These are phyloP conservation scores for Phyllosticta citrichinensis DNA, from an alignment of 2,329 filamentous ascomycete species.

Conservation along the genomic window DNA sequence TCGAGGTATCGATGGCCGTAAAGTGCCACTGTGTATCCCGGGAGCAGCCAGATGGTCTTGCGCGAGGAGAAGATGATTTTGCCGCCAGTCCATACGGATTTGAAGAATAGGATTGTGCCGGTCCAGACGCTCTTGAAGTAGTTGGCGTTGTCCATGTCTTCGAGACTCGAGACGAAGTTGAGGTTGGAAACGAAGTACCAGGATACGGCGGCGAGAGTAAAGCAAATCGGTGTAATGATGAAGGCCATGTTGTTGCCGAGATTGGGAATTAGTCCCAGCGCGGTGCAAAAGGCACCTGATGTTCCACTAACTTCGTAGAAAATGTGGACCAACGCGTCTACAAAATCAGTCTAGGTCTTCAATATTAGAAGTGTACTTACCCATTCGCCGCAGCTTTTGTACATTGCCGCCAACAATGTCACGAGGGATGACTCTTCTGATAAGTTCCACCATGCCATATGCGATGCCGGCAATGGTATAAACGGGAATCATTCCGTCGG, in stretches of 20 bases:
- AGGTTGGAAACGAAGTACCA: conserved; percentile 41
- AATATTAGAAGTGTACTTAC: conserved; percentile 11
- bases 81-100: conserved; percentile 38
- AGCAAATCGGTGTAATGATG: conserved; percentile 39
- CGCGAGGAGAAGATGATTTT: conserved; percentile 38
- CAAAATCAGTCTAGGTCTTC: neutral
- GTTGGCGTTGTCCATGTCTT: conserved; percentile 20
- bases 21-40: conserved; percentile 40
- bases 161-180: conserved; percentile 20
- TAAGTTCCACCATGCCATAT: conserved; percentile 42
- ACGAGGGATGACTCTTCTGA: conserved; percentile 41
- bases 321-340: conserved; percentile 34
- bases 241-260: conserved; percentile 44
- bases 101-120: conserved; percentile 36
- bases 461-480: conserved; percentile 34
- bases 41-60: conserved; percentile 41
- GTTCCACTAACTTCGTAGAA: conserved; percentile 42
- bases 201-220: conserved; percentile 29
- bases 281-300: conserved; percentile 38
- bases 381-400: conserved; percentile 40
- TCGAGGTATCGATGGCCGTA: conserved; percentile 44
- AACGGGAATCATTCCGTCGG: conserved; percentile 41
- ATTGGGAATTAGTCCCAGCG: conserved; percentile 39
- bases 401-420: conserved; percentile 44
- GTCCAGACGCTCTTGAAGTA: conserved; percentile 30